Evolutionary conservation across 2,329 filamentous ascomycete genomes (phyloP).

Genomic region (Boeremia exigua): DNA sequence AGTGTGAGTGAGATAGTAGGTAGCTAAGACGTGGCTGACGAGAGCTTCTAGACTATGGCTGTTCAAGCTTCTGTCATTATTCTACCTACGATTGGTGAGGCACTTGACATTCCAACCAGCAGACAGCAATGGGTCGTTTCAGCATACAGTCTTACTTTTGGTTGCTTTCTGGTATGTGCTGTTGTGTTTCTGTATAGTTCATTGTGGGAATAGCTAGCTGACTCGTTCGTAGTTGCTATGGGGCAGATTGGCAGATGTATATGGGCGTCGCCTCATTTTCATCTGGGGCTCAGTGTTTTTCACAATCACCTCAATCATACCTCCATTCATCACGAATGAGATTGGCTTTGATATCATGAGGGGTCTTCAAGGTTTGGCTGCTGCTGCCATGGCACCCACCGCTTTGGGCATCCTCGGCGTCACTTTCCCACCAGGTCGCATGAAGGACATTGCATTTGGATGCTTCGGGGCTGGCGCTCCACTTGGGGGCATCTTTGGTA

Average conservation of each 20-base stretch:
- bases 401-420: slow-evolving; percentile 73
- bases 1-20: slow-evolving; percentile 31
- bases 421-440: slow-evolving; percentile 70
- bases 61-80: slow-evolving; percentile 67
- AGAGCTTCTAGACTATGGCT: slow-evolving; percentile 56
- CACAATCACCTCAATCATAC: slow-evolving; percentile 62
- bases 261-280: slow-evolving; percentile 70
- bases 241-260: slow-evolving; percentile 71
- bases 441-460: slow-evolving; percentile 72
- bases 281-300: slow-evolving; percentile 69
- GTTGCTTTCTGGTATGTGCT: slow-evolving; percentile 64
- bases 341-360: slow-evolving; percentile 72
- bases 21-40: background rate
- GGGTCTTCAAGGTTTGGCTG: slow-evolving; percentile 70
- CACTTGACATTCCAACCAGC: slow-evolving; percentile 63
- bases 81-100: slow-evolving; percentile 65
- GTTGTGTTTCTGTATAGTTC: too few relatives aligned
- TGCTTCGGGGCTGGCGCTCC: slow-evolving; percentile 64
- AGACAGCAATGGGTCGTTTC: slow-evolving; percentile 72
- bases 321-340: slow-evolving; percentile 70
- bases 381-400: slow-evolving; percentile 73
- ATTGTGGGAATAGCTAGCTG: background rate
- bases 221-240: slow-evolving; percentile 58
- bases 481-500: slow-evolving; percentile 69
- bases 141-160: slow-evolving; percentile 69